phyloP scores from a whole-genome alignment of 129 eudicot genomes.

The Saposhnikovia divaricata region DNA sequence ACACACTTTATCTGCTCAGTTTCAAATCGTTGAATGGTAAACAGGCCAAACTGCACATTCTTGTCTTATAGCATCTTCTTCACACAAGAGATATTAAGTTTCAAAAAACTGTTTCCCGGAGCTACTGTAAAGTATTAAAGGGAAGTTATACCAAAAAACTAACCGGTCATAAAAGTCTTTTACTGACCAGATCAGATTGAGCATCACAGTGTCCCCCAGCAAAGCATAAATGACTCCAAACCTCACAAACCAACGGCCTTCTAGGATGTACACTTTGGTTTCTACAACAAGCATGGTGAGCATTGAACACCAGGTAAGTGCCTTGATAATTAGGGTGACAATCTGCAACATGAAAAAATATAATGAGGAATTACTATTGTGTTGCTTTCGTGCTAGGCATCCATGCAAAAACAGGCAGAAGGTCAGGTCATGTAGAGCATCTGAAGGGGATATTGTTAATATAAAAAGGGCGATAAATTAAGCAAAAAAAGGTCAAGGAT shows the following conservation, averaged over 20 bases:
- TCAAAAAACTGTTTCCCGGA: not conserved
- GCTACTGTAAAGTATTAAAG: not conserved
- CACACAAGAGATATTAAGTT: not conserved
- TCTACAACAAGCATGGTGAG: constrained; percentile 38
- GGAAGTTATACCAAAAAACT: not conserved
- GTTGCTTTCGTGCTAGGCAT: not conserved
- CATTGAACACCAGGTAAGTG: constrained; percentile 47
- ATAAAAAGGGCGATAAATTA: too few species aligned
- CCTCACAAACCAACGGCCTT: constrained; percentile 49
- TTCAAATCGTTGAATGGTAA: not conserved
- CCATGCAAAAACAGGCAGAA: not conserved
- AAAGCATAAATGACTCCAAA: constrained; percentile 47
- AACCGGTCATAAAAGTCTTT: constrained; percentile 31
- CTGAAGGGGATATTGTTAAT: not conserved
- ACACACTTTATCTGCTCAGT: not conserved
- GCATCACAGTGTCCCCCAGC: constrained; percentile 40
- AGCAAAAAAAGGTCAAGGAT: not conserved
- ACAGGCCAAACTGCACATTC: not conserved
- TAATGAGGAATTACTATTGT: not conserved
- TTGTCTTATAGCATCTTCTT: not conserved
- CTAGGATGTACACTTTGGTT: constrained; percentile 41
- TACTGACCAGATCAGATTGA: constrained; percentile 31
- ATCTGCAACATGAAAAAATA: constrained; percentile 23
- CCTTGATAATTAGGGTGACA: constrained; percentile 34
- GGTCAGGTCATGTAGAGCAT: not conserved